Base-by-base conservation (phyloP, 768 basidiomycete species). In the Podaxis mareebaensis region DNA sequence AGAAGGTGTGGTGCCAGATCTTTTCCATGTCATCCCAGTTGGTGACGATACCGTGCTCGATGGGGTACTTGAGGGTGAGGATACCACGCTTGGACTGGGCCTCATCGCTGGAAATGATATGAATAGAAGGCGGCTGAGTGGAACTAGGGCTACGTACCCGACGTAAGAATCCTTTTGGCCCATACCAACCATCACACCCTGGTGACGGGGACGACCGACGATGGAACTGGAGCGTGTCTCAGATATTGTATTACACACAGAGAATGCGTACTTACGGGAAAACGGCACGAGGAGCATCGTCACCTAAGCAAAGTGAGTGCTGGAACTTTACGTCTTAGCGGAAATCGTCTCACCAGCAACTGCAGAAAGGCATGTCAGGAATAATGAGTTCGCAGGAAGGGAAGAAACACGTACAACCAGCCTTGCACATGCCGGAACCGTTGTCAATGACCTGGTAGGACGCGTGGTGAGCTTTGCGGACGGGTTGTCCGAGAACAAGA, bases 11-110 rank as follows among this genome's bases (percentile, higher is more conserved):
- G 76, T 95, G 93, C 94, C 94, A 96, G 76, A 96, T 96, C 81
- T 96, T 95, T 82, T 96, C 95, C 94, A 96, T 96, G 78, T 96
- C 95, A 71, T 96, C 95, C 95, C 95, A 97, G 87, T 97, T 95
- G 77, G 94, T 95, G 75, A 96, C 92, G 74, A 95, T 92, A 78
- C 93, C 93, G 79, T 94, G 93, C 75, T 95, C 93, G 68, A 95
- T 95, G 59, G 93, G 93, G 79, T 95, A 93, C 79, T 94, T 93
- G 69, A 95, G 79, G 57, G 89, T 91, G 67, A 95, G 83, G 75
- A 95, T 93, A 83, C 94, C 93, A 77, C 93, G 90, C 83, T 95
- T 95, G 40, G 93, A 90, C 74, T 95, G 93, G 46, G 93, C 93
- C 74, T 95, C 93, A 67, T 95, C 93, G 70, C 93, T 93, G 69